Conservation (phyloP, 768 basidiomycete genomes). For the Suillus discolor region DNA sequence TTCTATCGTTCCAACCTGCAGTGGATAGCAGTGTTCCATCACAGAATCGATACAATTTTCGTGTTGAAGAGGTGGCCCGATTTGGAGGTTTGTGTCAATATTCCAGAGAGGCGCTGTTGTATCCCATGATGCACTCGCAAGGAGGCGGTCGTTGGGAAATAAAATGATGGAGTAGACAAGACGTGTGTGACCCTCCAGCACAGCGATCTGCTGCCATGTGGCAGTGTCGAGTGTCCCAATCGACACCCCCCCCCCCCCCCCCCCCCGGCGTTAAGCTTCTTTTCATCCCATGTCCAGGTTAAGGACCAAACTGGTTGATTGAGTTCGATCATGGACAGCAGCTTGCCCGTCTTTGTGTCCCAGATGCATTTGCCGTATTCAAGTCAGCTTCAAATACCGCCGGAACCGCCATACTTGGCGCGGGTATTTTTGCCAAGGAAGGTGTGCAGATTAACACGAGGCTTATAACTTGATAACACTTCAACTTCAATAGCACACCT, state of each 20-base stretch:
- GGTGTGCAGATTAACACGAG: too few species aligned
- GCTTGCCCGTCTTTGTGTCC: too few species aligned
- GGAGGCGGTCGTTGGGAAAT: background rate
- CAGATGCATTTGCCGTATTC: too few species aligned
- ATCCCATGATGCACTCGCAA: background rate
- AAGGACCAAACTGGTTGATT: too few species aligned
- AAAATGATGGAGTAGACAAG: background rate
- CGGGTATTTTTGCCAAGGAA: constrained; percentile 78
- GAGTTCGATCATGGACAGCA: too few species aligned
- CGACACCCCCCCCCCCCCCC: too few species aligned
- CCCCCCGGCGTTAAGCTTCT: too few species aligned
- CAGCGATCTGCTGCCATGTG: too few species aligned
- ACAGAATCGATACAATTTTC: accelerated
- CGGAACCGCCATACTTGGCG: constrained; percentile 78
- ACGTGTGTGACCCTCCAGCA: too few species aligned
- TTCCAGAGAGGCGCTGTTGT: background rate
- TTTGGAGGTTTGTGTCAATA: background rate
- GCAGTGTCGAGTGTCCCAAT: too few species aligned
- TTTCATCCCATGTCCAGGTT: too few species aligned
- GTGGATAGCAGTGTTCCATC: background rate
- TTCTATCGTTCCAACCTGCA: background rate
- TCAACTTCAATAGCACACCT: constrained; percentile 72
- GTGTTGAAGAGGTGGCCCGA: background rate
- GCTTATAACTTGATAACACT: constrained; percentile 21
- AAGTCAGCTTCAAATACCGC: constrained; percentile 46